These are phyloP conservation scores for Cercospora brassicicola DNA, from an alignment of 2,329 filamentous ascomycete genomes.

Conservation along the genomic window DNA sequence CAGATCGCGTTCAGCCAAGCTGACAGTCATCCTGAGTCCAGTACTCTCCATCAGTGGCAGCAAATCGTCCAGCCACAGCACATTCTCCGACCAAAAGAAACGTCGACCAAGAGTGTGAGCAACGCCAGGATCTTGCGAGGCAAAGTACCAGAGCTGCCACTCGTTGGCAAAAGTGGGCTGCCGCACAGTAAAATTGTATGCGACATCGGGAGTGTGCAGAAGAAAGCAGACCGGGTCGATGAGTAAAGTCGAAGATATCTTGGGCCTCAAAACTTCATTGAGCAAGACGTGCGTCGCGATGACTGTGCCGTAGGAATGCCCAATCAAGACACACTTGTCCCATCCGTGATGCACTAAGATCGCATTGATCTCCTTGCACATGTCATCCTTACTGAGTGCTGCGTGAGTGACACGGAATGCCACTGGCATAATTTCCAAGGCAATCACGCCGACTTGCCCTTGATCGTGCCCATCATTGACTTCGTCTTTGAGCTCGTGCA, in stretches of 20 bases:
- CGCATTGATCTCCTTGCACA: conserved; percentile 56
- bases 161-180: conserved; percentile 59
- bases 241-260: conserved; percentile 53
- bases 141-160: conserved; percentile 70
- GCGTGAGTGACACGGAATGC: conserved; percentile 61
- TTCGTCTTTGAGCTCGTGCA: conserved; percentile 13
- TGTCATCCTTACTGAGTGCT: conserved; percentile 55
- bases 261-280: conserved; percentile 45
- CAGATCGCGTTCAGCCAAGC: conserved; percentile 60
- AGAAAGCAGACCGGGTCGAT: conserved; percentile 67
- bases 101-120: conserved; percentile 62
- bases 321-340: conserved; percentile 59
- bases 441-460: conserved; percentile 59
- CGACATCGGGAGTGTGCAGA: conserved; percentile 67
- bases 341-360: conserved; percentile 61
- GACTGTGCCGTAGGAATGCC: conserved; percentile 64
- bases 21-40: conserved; percentile 54
- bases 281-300: conserved; percentile 63
- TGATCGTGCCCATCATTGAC: conserved; percentile 27
- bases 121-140: conserved; percentile 65
- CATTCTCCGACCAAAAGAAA: conserved; percentile 72
- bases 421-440: conserved; percentile 64
- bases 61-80: conserved; percentile 68
- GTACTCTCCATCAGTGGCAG: conserved; percentile 37
- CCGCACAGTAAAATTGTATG: conserved; percentile 66